Base-by-base conservation (phyloP, 1,284 basidiomycete species). In the Anthracocystis panici-leucophaei region DNA sequence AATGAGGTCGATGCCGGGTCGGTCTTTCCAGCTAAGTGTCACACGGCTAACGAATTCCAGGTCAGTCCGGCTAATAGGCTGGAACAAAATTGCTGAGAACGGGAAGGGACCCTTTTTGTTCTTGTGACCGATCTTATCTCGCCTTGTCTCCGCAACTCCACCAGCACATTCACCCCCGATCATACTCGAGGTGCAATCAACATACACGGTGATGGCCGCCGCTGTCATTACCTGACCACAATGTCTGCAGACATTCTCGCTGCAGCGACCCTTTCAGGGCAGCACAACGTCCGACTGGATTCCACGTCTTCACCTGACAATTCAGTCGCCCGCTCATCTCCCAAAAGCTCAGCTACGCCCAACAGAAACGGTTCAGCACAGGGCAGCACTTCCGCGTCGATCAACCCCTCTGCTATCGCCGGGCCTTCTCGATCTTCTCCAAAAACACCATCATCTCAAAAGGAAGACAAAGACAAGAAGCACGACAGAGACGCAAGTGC, bases 11-110 rank as follows among this genome's bases (percentile, higher is more conserved):
- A 38, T 38, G 35, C 14, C 35, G 12, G 14, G 35, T 38, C 35
- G 14, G 35, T 33, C 33, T n/a, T 33, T 33, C 33, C 33, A 33
- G 12, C 7, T 33, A 7, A 33, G 8, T 16, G 14, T 14, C 35
- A 16, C 12, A 38, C 35, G 14, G 35, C 35, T 38, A 38, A 16
- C 35, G n/a, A 20, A 9, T 21, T 27, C 41, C 41, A 45, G 40
- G 35, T 46, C 49, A 20, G 21, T 51, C 41, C 65, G 59, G 65
- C 59, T 68, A 68, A 6, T 50, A 62, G 65, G 54, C 59, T 55
- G 65, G 59, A 48, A 27, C 27, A 56, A 56, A 49, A 61, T 6
- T 61, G 46, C 21, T 7, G 16, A 12, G 9, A 23, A 40, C 35
- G 55, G 14, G 35, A 9, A 33, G 25, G 41, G 59, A 62, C 65